These are phyloP conservation scores for Pilasporangium apinafurcum DNA, from an alignment of 352 stramenopile genomes.

Conservation along the genomic window DNA sequence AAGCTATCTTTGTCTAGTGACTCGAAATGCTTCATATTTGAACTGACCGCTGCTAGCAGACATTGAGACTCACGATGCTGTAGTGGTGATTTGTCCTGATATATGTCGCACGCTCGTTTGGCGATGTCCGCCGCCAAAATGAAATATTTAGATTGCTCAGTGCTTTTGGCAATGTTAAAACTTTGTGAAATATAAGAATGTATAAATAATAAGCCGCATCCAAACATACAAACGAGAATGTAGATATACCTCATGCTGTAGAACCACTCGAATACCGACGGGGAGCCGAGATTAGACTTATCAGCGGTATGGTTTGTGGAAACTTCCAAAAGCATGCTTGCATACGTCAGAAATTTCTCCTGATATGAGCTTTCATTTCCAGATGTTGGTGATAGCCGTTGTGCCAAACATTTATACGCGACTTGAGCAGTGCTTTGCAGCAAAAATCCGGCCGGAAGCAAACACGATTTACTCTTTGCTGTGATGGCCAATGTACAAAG, in stretches of 20 bases:
- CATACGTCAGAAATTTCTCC: slow-evolving; percentile 39
- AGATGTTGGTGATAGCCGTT: slow-evolving; percentile 1
- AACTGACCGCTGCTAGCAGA: slow-evolving; percentile 51
- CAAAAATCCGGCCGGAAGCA: slow-evolving; percentile 27
- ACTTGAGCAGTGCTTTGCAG: slow-evolving; percentile 72
- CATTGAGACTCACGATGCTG: slow-evolving; percentile 27
- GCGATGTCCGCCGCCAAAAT: slow-evolving; percentile 53
- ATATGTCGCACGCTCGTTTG: slow-evolving; percentile 30
- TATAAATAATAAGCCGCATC: no score
- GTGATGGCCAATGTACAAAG: slow-evolving; percentile 17
- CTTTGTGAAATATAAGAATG: slow-evolving; percentile 14
- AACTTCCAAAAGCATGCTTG: slow-evolving; percentile 23
- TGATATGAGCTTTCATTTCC: slow-evolving; percentile 12
- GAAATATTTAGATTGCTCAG: slow-evolving; percentile 41
- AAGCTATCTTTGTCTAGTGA: slow-evolving; percentile 27
- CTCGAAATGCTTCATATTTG: slow-evolving; percentile 47
- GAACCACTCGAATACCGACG: slow-evolving; percentile 68
- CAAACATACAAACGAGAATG: not conserved
- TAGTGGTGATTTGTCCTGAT: slow-evolving; percentile 25
- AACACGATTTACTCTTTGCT: not conserved
- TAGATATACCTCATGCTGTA: slow-evolving; percentile 59
- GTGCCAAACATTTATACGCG: slow-evolving; percentile 19
- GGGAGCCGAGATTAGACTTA: slow-evolving; percentile 16
- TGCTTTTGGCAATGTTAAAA: slow-evolving; percentile 65
- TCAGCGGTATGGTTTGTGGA: slow-evolving; percentile 5